Evolutionary conservation across 2,329 filamentous ascomycete genomes (phyloP).

Genomic region (Colletotrichum salicis): DNA sequence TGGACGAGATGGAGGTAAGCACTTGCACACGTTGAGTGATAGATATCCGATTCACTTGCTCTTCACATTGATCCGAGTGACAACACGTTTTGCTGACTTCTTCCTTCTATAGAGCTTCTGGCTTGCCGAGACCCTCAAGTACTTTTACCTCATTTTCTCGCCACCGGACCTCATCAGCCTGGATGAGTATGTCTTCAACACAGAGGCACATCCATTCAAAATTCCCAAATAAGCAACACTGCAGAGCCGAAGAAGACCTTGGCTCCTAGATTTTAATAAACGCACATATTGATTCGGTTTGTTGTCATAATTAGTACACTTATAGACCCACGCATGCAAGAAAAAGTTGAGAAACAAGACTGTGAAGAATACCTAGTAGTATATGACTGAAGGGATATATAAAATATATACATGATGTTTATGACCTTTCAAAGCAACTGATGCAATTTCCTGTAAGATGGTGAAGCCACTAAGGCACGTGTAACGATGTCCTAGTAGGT

Average conservation of each 20-base stretch:
- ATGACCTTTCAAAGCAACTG: neutral
- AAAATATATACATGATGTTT: neutral
- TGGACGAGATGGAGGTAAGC: constrained; percentile 52
- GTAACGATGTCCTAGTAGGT: constrained; percentile 10
- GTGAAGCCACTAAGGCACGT: neutral
- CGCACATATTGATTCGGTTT: neutral
- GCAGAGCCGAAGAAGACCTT: neutral
- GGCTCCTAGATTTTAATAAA: neutral
- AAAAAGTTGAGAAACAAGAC: neutral
- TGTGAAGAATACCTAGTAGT: no score
- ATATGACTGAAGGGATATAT: no score
- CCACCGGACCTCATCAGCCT: constrained; percentile 71
- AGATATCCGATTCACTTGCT: constrained; percentile 36
- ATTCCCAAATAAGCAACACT: constrained; percentile 12
- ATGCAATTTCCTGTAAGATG: neutral
- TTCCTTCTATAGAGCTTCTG: constrained; percentile 68
- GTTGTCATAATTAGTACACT: neutral
- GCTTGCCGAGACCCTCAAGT: constrained; percentile 79
- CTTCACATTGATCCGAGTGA: constrained; percentile 12
- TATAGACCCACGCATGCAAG: neutral
- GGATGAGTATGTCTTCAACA: constrained; percentile 74
- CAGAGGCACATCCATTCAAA: constrained; percentile 60
- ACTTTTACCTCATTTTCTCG: constrained; percentile 78
- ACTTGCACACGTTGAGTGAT: constrained; percentile 10
- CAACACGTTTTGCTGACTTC: neutral